A percentile compares a stretch with the other conserved stretches of the same genome.
Evolutionary conservation across 2,329 filamentous ascomycete species (phyloP).

Genomic region (Diaporthe capsici): DNA sequence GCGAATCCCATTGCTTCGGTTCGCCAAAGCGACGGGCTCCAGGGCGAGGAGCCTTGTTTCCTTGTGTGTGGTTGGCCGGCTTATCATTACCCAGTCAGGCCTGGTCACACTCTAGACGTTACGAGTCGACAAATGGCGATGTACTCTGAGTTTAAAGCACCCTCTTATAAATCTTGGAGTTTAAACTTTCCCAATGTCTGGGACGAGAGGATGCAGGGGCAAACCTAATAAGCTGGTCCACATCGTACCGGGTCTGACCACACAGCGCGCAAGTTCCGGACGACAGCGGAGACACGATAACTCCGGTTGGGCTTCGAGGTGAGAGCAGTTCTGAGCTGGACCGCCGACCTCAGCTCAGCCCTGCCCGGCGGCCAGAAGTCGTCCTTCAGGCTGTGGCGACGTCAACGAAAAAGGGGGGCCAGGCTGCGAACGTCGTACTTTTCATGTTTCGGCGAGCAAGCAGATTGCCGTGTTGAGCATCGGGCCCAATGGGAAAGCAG

Average conservation of each 20-base stretch:
- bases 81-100: not conserved
- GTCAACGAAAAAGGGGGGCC: not conserved
- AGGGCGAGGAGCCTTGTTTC: not conserved
- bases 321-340: not conserved
- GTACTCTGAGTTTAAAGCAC: not conserved
- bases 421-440: conserved; percentile 14
- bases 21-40: not conserved
- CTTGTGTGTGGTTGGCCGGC: not conserved
- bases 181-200: conserved; percentile 22
- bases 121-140: not conserved
- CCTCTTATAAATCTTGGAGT: not conserved
- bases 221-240: not conserved
- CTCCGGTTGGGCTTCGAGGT: not conserved
- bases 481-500: not conserved
- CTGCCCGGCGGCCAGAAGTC: not conserved
- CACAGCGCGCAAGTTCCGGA: not conserved
- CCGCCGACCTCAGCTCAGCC: not conserved
- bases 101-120: not conserved
- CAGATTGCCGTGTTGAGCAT: not conserved
- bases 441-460: not conserved
- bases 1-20: not conserved
- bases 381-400: not conserved
- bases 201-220: conserved; percentile 19
- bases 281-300: not conserved
- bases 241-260: not conserved